These are phyloP conservation scores for Penicillium polonicum DNA, from an alignment of 2,329 filamentous ascomycete genomes.

Conservation along the genomic window DNA sequence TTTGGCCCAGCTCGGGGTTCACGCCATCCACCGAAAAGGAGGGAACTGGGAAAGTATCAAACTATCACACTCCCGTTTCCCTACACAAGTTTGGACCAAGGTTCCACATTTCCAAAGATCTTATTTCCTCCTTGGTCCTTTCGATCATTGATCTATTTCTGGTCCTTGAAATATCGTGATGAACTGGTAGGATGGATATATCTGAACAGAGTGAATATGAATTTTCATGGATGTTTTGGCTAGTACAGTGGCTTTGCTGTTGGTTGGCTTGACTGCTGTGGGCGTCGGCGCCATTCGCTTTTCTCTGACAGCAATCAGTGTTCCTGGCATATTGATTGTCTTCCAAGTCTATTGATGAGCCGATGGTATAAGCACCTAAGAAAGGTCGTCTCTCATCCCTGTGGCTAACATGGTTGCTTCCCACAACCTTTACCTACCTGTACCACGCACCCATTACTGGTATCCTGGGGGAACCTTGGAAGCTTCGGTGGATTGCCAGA, in stretches of 20 bases:
- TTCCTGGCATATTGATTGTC: too few relatives aligned
- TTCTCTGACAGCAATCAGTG: too few relatives aligned
- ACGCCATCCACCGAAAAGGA: too few relatives aligned
- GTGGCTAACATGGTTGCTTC: too few relatives aligned
- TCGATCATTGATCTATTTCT: not conserved
- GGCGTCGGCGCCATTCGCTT: too few relatives aligned
- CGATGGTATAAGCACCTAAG: too few relatives aligned
- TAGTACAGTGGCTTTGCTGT: not conserved
- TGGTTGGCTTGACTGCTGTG: not conserved
- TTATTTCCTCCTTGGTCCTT: not conserved
- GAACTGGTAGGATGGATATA: not conserved
- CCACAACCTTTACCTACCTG: not conserved
- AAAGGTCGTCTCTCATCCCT: rapidly evolving
- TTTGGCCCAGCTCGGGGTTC: too few relatives aligned
- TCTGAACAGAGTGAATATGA: not conserved
- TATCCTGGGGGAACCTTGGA: not conserved
- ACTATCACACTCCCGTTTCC: not conserved
- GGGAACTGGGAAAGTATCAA: too few relatives aligned
- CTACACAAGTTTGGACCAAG: not conserved
- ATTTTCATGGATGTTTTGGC: not conserved
- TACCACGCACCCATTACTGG: not conserved
- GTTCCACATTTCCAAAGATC: too few relatives aligned
- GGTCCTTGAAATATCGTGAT: not conserved
- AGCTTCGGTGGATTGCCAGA: not conserved
- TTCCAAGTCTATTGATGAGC: not conserved